These are phyloP conservation scores for Boletus bicolor DNA, from an alignment of 768 basidiomycete species.

Conservation along the genomic window DNA sequence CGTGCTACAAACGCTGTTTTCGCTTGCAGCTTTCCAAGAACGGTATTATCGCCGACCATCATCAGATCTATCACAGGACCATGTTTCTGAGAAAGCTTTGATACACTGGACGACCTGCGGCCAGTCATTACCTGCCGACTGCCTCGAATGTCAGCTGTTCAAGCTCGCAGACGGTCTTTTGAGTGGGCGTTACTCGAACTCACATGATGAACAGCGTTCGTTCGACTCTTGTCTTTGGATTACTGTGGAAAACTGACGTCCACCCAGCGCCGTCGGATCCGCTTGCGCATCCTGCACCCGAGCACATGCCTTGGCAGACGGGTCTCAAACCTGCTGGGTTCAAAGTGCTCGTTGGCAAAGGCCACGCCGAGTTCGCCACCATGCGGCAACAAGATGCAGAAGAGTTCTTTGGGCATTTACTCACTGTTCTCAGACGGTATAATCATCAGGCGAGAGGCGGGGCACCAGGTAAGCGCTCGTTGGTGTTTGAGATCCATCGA, in stretches of 20 bases:
- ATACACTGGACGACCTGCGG: conserved; percentile 62
- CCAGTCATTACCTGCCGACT: conserved; percentile 69
- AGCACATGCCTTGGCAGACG: conserved; percentile 49
- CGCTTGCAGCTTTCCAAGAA: conserved; percentile 70
- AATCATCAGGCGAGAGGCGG: conserved; percentile 45
- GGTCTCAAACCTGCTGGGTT: conserved; percentile 82
- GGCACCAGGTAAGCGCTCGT: conserved; percentile 29
- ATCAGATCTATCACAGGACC: conserved; percentile 5
- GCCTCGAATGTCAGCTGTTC: conserved; percentile 92
- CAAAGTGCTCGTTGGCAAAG: conserved; percentile 87
- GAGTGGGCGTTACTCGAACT: conserved; percentile 85
- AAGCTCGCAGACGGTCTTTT: conserved; percentile 92
- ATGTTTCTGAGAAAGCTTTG: conserved; percentile 32
- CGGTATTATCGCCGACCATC: conserved; percentile 53
- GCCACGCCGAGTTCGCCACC: conserved; percentile 90
- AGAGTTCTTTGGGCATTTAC: conserved; percentile 84
- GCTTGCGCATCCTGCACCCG: conserved; percentile 29
- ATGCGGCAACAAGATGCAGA: conserved; percentile 98
- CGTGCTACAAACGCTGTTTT: conserved; percentile 81
- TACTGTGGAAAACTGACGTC: conserved; percentile 4
- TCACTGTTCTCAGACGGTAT: conserved; percentile 70
- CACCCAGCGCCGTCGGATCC: conserved; percentile 29
- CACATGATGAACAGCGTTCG: conserved; percentile 38
- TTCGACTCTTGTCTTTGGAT: conserved; percentile 5
- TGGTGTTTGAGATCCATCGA: background rate